Evolutionary conservation across 306 rosid genomes (phyloP).

Genomic region (Cyamopsis tetragonoloba): DNA sequence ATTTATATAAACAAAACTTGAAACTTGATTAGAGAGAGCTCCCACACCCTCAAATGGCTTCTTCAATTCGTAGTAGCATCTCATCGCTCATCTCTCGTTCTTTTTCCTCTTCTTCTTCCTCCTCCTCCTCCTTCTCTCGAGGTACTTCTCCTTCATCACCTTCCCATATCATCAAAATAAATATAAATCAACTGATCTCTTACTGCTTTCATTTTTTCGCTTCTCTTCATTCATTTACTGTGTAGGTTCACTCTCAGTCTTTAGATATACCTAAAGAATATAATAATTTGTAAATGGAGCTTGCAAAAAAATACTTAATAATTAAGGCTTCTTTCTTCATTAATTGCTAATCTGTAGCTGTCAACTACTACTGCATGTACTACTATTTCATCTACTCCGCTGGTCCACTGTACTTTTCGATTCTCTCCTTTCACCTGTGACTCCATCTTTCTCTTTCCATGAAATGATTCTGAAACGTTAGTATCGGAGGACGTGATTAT

Average conservation of each 20-base stretch:
- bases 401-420: neutral
- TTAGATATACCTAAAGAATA: too few relatives aligned
- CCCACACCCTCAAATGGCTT: too few relatives aligned
- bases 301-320: too few relatives aligned
- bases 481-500: neutral
- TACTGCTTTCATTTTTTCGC: neutral
- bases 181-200: too few relatives aligned
- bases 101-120: neutral
- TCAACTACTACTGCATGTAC: neutral
- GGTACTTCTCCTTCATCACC: too few relatives aligned
- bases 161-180: neutral
- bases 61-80: neutral
- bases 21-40: neutral
- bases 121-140: neutral
- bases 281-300: too few relatives aligned
- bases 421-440: neutral
- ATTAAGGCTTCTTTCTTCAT: too few relatives aligned
- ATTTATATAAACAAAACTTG: too few relatives aligned
- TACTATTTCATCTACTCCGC: too few relatives aligned
- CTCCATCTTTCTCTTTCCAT: neutral
- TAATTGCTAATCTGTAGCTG: neutral
- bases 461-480: too few relatives aligned
- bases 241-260: too few relatives aligned
- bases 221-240: neutral
- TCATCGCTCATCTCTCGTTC: conserved; percentile 14